These are phyloP conservation scores for Colletotrichum noveboracense DNA, from an alignment of 2,329 filamentous ascomycete species.

Conservation along the genomic window DNA sequence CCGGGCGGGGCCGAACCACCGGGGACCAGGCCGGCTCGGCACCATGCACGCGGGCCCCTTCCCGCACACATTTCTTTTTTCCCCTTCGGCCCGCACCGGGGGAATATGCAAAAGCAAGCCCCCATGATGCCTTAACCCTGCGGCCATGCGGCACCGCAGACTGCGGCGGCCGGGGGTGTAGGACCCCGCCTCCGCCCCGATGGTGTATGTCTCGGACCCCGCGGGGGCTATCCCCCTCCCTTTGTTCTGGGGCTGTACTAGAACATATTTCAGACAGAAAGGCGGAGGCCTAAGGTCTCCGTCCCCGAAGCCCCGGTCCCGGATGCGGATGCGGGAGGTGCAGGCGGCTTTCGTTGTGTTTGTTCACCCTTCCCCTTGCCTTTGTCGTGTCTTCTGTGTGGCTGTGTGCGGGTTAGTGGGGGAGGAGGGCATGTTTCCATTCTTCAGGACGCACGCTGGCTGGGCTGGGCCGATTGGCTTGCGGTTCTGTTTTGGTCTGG, in stretches of 20 bases:
- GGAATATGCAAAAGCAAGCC: not conserved
- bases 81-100: not conserved
- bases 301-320: not conserved
- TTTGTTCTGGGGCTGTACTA: not conserved
- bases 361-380: not conserved
- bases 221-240: not conserved
- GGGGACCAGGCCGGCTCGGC: not conserved
- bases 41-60: not conserved
- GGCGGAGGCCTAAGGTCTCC: not conserved
- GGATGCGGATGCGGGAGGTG: not conserved
- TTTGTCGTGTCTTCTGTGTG: not conserved
- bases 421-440: not conserved
- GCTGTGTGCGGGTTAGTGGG: not conserved
- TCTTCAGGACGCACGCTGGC: not conserved
- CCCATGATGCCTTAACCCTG: not conserved
- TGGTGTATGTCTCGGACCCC: not conserved
- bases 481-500: not conserved
- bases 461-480: not conserved
- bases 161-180: not conserved
- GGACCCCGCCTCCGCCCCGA: not conserved
- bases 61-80: not conserved
- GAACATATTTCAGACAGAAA: not conserved
- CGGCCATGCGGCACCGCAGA: not conserved
- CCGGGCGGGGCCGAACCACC: not conserved
- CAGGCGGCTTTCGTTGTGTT: not conserved